These are phyloP conservation scores for Trichoderma semiorbis DNA, from an alignment of 2,329 filamentous ascomycete genomes.

Conservation along the genomic window DNA sequence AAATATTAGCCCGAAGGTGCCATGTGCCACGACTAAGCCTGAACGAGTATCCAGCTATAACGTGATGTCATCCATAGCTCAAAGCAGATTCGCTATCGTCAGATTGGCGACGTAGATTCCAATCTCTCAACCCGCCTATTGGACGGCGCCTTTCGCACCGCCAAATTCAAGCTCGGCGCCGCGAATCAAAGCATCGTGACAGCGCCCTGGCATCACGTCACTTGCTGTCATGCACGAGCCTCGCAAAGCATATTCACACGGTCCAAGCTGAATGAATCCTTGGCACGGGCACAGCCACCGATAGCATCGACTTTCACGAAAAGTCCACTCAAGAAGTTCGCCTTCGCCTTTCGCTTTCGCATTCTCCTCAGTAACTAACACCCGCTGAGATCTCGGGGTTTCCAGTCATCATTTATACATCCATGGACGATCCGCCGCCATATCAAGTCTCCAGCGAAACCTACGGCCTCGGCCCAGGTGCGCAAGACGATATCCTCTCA, in stretches of 20 bases:
- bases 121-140: neutral
- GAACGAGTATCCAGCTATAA: neutral
- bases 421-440: constrained; percentile 5
- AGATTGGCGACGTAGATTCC: neutral
- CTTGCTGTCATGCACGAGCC: neutral
- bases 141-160: neutral
- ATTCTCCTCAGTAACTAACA: neutral
- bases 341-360: neutral
- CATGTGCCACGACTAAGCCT: neutral
- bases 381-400: neutral
- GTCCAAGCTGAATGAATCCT: neutral
- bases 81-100: neutral
- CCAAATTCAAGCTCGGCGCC: neutral
- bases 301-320: neutral
- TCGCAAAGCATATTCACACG: neutral
- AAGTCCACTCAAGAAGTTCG: neutral
- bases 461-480: neutral
- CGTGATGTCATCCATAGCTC: neutral
- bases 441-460: neutral
- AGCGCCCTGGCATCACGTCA: neutral
- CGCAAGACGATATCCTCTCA: constrained; percentile 22
- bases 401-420: neutral
- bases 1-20: neutral
- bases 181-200: neutral
- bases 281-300: neutral